Percentiles rank a stretch among this genome's conserved stretches.
These are phyloP conservation scores for Coemansia sp. DNA, from an alignment of 192 early-diverging fungal genomes.

Conservation along the genomic window DNA sequence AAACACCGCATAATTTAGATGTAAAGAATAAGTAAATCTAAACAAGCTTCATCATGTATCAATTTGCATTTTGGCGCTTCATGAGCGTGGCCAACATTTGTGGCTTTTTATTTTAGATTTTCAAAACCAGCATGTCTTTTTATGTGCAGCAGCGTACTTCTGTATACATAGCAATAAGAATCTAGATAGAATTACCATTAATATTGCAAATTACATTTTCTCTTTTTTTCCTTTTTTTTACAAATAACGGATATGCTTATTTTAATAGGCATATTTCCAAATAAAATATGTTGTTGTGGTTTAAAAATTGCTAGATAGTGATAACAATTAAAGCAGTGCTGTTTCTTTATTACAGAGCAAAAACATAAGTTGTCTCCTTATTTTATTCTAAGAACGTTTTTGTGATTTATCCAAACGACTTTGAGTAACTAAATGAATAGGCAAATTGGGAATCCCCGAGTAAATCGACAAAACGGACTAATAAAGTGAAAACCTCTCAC, in stretches of 20 bases:
- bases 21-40: neutral
- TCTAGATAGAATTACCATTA: neutral
- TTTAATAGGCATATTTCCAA: neutral
- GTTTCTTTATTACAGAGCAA: neutral
- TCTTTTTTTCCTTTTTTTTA: neutral
- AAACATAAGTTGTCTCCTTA: no score
- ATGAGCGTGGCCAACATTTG: neutral
- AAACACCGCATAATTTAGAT: neutral
- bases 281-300: neutral
- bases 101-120: neutral
- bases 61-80: neutral
- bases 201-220: neutral
- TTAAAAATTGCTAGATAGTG: neutral
- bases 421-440: no score
- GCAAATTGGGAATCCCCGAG: no score
- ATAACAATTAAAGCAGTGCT: no score
- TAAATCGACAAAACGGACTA: no score
- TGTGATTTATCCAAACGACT: no score
- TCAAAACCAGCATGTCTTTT: neutral
- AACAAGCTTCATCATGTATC: neutral
- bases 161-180: neutral
- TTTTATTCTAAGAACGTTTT: neutral
- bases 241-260: neutral
- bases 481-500: no score
- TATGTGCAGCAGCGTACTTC: neutral